These are phyloP conservation scores for Candida ovalis DNA, from an alignment of 805 yeast species.

Conservation along the genomic window DNA sequence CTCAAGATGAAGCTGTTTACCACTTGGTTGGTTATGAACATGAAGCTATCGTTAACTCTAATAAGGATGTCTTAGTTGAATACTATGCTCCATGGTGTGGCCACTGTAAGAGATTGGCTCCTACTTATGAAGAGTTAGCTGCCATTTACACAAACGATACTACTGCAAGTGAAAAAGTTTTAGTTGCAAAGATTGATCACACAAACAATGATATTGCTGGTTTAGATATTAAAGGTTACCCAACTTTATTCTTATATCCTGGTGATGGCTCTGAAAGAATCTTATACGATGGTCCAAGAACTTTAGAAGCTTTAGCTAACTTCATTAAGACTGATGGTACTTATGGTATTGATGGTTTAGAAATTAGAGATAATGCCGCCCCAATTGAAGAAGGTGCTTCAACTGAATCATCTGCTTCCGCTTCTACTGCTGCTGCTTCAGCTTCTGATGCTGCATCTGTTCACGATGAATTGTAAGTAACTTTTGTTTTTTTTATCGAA, in stretches of 20 bases:
- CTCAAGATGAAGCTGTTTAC: conserved; percentile 64
- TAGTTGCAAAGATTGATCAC: conserved; percentile 86
- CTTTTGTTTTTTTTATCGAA: background rate
- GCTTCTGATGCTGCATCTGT: background rate
- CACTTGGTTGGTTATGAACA: conserved; percentile 83
- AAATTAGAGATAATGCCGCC: conserved; percentile 25
- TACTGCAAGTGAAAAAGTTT: conserved; percentile 49
- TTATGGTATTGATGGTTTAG: conserved; percentile 53
- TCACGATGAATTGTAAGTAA: background rate
- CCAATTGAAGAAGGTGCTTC: conserved; percentile 65
- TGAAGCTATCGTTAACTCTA: conserved; percentile 58
- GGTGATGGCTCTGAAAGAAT: conserved; percentile 72
- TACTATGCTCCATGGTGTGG: conserved; percentile 99
- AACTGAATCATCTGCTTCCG: conserved; percentile 26
- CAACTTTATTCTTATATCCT: conserved; percentile 87
- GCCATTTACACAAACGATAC: conserved; percentile 53
- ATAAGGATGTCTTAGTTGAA: conserved; percentile 76
- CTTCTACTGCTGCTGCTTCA: background rate
- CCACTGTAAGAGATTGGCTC: conserved; percentile 89
- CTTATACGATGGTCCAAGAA: conserved; percentile 67
- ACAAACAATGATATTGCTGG: conserved; percentile 78
- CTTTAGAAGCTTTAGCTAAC: conserved; percentile 60
- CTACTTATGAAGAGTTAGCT: conserved; percentile 84
- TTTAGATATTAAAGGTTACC: conserved; percentile 82
- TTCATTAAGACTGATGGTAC: conserved; percentile 73